Evolutionary conservation across 2,329 filamentous ascomycete species (phyloP).

Genomic region (Colletotrichum sp.): DNA sequence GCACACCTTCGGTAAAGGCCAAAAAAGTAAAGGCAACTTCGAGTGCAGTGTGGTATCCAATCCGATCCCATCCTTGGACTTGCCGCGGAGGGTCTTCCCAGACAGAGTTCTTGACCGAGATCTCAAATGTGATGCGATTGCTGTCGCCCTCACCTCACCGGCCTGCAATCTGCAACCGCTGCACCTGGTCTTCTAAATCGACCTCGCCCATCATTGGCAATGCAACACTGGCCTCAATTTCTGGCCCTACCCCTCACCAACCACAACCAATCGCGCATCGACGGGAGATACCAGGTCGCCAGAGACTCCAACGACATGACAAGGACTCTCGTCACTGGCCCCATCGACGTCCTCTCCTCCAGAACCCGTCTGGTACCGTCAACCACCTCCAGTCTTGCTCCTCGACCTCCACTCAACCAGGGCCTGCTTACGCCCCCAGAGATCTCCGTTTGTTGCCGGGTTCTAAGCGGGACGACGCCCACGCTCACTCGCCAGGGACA

Average conservation of each 20-base stretch:
- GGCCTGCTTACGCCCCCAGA: not conserved
- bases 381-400: not conserved
- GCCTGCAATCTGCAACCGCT: not conserved
- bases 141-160: not conserved
- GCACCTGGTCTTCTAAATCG: not conserved
- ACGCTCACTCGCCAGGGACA: not conserved
- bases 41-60: not conserved
- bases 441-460: conserved; percentile 17
- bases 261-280: conserved; percentile 2
- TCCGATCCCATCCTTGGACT: not conserved
- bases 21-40: not conserved
- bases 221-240: conserved; percentile 12
- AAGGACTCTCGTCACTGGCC: conserved; percentile 4
- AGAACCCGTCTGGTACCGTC: not conserved
- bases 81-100: not conserved
- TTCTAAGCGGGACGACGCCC: not conserved
- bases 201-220: conserved; percentile 1
- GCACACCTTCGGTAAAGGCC: not conserved
- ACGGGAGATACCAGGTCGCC: conserved; percentile 9
- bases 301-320: conserved; percentile 11
- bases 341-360: not conserved
- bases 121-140: not conserved
- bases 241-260: conserved; percentile 10
- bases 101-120: not conserved
- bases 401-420: not conserved